These are phyloP conservation scores for Naganishia onofrii DNA, from an alignment of 768 basidiomycete species.

Conservation along the genomic window DNA sequence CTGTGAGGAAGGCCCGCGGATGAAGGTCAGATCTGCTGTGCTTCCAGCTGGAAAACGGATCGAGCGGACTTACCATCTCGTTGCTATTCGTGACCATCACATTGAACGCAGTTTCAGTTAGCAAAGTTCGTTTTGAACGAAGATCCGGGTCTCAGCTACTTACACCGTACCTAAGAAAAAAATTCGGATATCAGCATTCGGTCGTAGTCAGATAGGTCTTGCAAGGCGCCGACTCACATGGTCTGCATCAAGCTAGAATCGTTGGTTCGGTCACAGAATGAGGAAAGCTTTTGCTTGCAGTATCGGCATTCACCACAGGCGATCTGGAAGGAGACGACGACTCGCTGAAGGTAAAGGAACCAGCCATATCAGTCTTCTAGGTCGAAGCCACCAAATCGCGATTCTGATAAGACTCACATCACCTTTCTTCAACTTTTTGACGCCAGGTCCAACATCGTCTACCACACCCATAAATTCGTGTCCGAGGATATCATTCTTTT, in stretches of 20 bases:
- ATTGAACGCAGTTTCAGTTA: not conserved
- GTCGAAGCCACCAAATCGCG: too few relatives aligned
- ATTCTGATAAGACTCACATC: constrained; percentile 49
- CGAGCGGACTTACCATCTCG: constrained; percentile 14
- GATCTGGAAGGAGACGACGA: constrained; percentile 76
- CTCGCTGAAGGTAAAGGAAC: constrained; percentile 53
- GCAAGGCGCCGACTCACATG: constrained; percentile 28
- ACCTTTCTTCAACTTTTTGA: constrained; percentile 63
- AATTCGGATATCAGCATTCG: constrained; percentile 41
- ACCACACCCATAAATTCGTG: constrained; percentile 61
- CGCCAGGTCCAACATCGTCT: constrained; percentile 64
- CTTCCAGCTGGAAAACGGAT: not conserved
- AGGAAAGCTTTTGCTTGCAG: constrained; percentile 70
- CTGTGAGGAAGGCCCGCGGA: constrained; percentile 40
- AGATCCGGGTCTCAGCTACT: not conserved
- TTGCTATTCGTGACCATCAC: not conserved
- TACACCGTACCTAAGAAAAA: constrained; percentile 61
- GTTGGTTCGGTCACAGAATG: constrained; percentile 73
- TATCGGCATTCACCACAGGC: constrained; percentile 69
- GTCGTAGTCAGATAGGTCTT: not conserved
- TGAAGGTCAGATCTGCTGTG: not conserved
- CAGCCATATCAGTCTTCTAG: not conserved
- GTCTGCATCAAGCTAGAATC: constrained; percentile 57
- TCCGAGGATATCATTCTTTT: constrained; percentile 59
- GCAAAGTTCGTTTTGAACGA: not conserved